Conservation (phyloP, 2,329 filamentous ascomycete species). For the Phyllosticta citriasiana region DNA sequence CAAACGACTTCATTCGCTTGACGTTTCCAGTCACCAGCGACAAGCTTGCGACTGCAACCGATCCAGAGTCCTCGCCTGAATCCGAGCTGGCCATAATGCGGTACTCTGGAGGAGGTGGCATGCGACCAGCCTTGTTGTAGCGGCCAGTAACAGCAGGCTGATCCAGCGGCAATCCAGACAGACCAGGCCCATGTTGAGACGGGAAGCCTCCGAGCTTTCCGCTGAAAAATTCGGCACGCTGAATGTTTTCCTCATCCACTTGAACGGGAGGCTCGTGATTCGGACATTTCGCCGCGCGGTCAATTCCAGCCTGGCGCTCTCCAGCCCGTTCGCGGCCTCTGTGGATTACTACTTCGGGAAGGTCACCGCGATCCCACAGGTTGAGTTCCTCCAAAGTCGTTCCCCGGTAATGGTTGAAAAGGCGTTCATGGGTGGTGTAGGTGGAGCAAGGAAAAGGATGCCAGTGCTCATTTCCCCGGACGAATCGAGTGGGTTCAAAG, state of each 20-base stretch:
- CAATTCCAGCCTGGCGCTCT: too few species aligned
- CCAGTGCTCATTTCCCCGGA: slow-evolving; percentile 5
- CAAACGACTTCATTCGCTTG: slow-evolving; percentile 10
- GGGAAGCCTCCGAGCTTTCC: background rate
- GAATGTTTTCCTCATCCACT: background rate
- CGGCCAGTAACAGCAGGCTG: background rate
- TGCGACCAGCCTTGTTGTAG: slow-evolving; percentile 3
- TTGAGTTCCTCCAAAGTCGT: background rate
- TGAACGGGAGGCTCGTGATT: background rate
- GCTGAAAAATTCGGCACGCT: background rate
- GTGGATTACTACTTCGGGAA: too few species aligned
- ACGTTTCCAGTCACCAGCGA: slow-evolving; percentile 2
- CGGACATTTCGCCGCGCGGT: too few species aligned
- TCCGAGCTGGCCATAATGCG: slow-evolving; percentile 2
- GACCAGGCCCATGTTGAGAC: background rate
- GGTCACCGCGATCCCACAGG: background rate
- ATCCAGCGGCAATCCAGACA: background rate
- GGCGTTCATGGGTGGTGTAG: background rate
- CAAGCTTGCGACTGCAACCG: slow-evolving; percentile 8
- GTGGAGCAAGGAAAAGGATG: slow-evolving; percentile 1
- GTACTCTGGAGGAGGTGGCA: background rate
- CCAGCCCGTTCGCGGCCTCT: too few species aligned
- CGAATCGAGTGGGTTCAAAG: background rate
- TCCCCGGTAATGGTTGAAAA: background rate
- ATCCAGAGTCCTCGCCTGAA: background rate